Percentiles rank a stretch among this genome's conserved stretches.
These are phyloP conservation scores for Batkoa obscura DNA, from an alignment of 371 early-diverging fungal species.

Conservation along the genomic window DNA sequence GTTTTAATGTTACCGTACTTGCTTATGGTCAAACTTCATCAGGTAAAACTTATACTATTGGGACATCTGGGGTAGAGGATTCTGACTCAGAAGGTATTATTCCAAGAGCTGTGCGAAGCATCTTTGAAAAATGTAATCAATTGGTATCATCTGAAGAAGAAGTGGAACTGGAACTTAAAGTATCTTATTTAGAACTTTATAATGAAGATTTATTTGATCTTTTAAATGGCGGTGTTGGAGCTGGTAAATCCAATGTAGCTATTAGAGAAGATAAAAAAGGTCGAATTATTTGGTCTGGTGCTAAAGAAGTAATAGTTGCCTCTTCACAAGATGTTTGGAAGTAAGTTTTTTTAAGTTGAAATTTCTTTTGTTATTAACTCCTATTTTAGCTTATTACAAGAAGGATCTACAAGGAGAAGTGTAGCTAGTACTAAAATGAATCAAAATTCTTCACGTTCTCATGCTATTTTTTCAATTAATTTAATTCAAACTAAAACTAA, in stretches of 20 bases:
- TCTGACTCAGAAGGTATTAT: not conserved
- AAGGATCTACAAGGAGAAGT: conserved; percentile 71
- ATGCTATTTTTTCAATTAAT: conserved; percentile 88
- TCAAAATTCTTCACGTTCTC: conserved; percentile 82
- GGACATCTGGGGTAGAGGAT: conserved; percentile 28
- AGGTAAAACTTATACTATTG: conserved; percentile 99
- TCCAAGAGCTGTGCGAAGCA: not conserved
- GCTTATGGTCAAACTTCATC: conserved; percentile 60
- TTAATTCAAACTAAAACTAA: conserved; percentile 4
- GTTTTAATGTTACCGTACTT: not conserved
- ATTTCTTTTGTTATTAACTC: too few relatives aligned
- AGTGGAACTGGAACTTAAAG: conserved; percentile 12
- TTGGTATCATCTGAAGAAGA: conserved; percentile 10
- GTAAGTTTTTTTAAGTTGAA: too few relatives aligned
- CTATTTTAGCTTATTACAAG: conserved; percentile 7
- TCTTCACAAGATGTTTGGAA: conserved; percentile 41
- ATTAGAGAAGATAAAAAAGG: conserved; percentile 82
- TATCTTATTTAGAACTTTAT: conserved; percentile 87
- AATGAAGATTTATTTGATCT: conserved; percentile 90
- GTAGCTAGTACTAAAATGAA: conserved; percentile 97
- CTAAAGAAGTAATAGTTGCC: conserved; percentile 54
- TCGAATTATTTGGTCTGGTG: conserved; percentile 75
- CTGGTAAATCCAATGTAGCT: not conserved
- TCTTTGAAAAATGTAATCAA: not conserved
- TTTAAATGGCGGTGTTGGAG: conserved; percentile 15